Percentiles rank a stretch among this genome's conserved stretches.
Evolutionary conservation across 1,139 yeast species (phyloP).

Genomic region (Taiozyma sp.): DNA sequence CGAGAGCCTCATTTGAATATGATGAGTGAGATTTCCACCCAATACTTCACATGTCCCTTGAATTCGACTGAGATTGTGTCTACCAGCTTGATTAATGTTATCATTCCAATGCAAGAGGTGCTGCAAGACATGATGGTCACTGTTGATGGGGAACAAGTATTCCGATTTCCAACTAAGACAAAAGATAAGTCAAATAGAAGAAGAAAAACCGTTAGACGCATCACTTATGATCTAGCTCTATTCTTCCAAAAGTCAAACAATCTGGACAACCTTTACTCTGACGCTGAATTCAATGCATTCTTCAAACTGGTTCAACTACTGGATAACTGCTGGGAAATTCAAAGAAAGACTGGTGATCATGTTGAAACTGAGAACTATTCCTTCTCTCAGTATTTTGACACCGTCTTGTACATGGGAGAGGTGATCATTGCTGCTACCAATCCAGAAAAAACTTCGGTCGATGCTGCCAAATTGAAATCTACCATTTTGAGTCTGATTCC

Average conservation of each 20-base stretch:
- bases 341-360: slow-evolving; percentile 64
- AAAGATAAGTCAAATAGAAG: slow-evolving; percentile 35
- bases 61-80: slow-evolving; percentile 39
- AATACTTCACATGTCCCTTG: slow-evolving; percentile 62
- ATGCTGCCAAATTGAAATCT: neutral
- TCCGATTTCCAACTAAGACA: slow-evolving; percentile 45
- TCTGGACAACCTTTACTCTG: slow-evolving; percentile 25
- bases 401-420: slow-evolving; percentile 42
- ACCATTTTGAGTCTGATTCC: slow-evolving; percentile 2
- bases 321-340: slow-evolving; percentile 54
- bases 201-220: slow-evolving; percentile 48
- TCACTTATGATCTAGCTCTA: slow-evolving; percentile 42
- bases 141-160: slow-evolving; percentile 52
- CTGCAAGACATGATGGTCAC: slow-evolving; percentile 33
- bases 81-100: slow-evolving; percentile 35
- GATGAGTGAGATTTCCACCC: slow-evolving; percentile 51
- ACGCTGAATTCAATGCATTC: slow-evolving; percentile 35
- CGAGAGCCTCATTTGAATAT: slow-evolving; percentile 62
- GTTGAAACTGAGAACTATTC: slow-evolving; percentile 52
- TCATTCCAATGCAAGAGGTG: slow-evolving; percentile 45
- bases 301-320: slow-evolving; percentile 43
- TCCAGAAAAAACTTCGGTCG: neutral
- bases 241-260: slow-evolving; percentile 37
- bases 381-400: slow-evolving; percentile 44
- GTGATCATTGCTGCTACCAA: slow-evolving; percentile 26